A percentile compares a stretch with the other conserved stretches of the same genome.
phyloP scores from a whole-genome alignment of 441 rosid genomes.

The Brassica balearica region DNA sequence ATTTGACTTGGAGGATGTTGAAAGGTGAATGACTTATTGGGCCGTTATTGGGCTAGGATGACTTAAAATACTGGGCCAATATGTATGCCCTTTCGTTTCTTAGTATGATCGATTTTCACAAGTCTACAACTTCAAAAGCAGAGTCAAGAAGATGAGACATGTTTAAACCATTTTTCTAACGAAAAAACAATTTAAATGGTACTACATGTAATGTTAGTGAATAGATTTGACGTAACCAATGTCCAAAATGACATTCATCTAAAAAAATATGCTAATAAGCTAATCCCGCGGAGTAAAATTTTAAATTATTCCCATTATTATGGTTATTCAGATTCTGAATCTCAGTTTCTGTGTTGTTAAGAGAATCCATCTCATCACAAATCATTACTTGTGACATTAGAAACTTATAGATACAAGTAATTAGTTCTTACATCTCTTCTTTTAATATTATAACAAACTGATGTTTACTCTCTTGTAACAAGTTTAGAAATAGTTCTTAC shows the following conservation, averaged over 20 bases:
- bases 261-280: background rate
- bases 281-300: background rate
- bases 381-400: too few relatives aligned
- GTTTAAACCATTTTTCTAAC: background rate
- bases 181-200: background rate
- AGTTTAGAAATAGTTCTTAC: too few relatives aligned
- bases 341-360: too few relatives aligned
- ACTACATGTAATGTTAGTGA: background rate
- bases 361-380: too few relatives aligned
- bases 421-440: too few relatives aligned
- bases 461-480: too few relatives aligned
- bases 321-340: background rate
- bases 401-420: too few relatives aligned
- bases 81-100: background rate
- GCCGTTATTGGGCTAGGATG: background rate
- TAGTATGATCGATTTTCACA: background rate
- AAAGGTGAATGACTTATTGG: background rate
- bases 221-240: background rate
- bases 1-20: background rate
- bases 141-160: background rate
- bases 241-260: background rate
- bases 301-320: background rate
- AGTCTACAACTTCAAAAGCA: constrained; percentile 1
- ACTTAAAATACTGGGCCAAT: background rate
- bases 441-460: too few relatives aligned